Base-by-base conservation (phyloP, 192 early-diverging fungal genomes). In the Funneliformis geosporum region DNA sequence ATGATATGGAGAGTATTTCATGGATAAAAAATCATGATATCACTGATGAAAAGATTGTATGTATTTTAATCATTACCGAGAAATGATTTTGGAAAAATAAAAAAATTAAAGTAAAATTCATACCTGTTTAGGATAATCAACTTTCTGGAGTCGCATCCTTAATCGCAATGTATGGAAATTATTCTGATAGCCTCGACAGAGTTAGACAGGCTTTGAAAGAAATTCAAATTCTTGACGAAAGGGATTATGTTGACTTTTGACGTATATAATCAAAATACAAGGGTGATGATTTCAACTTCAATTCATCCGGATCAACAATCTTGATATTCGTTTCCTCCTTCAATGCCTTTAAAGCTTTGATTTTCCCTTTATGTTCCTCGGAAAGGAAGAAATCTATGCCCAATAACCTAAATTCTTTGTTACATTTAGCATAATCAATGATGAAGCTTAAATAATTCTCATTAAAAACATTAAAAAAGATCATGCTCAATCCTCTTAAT, bases 81-180 rank as follows among this genome's bases (percentile, higher is more conserved):
- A n/a, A 50, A 5, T 21, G 42, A 23, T 47, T 8, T 8, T 46
- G 8, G 5, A 25, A 14, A 10, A 8, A 11, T 27, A 33, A 55
- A 33, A 0, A 8, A 60, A 6, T 27, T 23, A 60, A 27, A 47
- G 2, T 27, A 23, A 25, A n/a, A 50, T 33, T 33, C 59, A 60
- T 28, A 62, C 18, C 18, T 47, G 47, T 67, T 18, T 4, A 78
- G 76, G 33, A 38, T 50, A 61, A 61, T 12, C 64, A 78, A 42
- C 27, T 78, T 28, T 67, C 16, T 4, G 25, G 25, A 42, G 47
- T 21, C 16, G 6, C 46, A 16, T 78, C 76, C 10, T n/a, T 67
- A 42, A 39, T 65, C 16, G 76, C 76, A 67, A 78, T 55, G 61
- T 78, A 78, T 66, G 76, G 76, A 23, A 78, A 78, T 67, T 78